Conservation (phyloP, 495 filamentous ascomycete genomes). For the Xeromyces bisporus region DNA sequence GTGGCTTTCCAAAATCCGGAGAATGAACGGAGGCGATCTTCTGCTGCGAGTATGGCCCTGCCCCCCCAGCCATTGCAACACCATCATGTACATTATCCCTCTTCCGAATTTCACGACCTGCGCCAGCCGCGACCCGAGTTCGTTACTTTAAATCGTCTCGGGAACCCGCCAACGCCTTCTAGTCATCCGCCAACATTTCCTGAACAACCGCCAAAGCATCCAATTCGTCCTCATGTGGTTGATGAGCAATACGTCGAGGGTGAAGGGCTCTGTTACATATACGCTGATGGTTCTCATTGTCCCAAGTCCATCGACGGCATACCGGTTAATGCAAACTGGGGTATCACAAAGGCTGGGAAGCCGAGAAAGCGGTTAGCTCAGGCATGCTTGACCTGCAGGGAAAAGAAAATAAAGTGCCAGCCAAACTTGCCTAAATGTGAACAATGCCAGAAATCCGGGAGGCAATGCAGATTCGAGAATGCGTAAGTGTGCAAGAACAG, state of each 20-base stretch:
- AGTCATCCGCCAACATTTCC: conserved; percentile 6
- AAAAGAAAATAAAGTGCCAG: conserved; percentile 96
- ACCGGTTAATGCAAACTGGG: conserved; percentile 79
- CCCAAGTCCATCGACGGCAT: conserved; percentile 74
- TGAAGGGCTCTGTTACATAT: conserved; percentile 72
- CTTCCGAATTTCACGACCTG: no score
- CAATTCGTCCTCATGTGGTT: conserved; percentile 26
- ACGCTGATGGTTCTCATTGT: conserved; percentile 72
- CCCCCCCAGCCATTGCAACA: not conserved
- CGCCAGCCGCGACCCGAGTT: no score
- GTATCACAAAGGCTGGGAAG: conserved; percentile 82
- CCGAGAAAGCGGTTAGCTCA: conserved; percentile 78
- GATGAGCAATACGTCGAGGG: conserved; percentile 43
- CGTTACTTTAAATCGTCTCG: no score
- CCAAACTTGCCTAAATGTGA: conserved; percentile 71
- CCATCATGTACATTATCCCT: not conserved
- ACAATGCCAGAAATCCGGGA: conserved; percentile 79
- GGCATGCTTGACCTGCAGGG: conserved; percentile 76
- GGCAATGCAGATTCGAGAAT: conserved; percentile 71
- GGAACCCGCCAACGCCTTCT: no score
- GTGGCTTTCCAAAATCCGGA: conserved; percentile 13
- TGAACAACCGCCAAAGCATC: conserved; percentile 4
- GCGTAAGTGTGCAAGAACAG: conserved; percentile 42
- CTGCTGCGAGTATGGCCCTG: not conserved
- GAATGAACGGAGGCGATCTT: conserved; percentile 3